A percentile compares a stretch with the other conserved stretches of the same genome.
Evolutionary conservation across 2,329 filamentous ascomycete species (phyloP).

Genomic region (Sordariomycetes sp.): DNA sequence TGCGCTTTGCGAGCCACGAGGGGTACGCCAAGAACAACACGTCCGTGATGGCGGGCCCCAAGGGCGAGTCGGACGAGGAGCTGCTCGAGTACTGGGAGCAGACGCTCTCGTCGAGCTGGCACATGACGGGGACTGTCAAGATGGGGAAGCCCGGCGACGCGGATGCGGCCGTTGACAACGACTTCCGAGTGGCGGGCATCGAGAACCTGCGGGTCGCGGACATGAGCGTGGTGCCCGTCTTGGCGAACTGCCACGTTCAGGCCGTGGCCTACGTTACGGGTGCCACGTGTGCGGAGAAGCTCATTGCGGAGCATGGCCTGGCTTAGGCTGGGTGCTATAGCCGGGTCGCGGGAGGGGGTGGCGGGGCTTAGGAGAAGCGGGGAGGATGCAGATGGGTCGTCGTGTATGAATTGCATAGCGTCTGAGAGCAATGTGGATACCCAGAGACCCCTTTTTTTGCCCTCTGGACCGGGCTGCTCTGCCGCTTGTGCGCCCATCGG

Average conservation of each 20-base stretch:
- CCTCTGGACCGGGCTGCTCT: too few species aligned
- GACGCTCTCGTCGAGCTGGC: constrained; percentile 32
- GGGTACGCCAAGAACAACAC: constrained; percentile 29
- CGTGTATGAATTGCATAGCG: too few species aligned
- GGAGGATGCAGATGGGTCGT: not conserved
- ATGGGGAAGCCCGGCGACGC: constrained; percentile 35
- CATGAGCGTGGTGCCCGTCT: constrained; percentile 12
- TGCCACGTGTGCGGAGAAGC: constrained; percentile 33
- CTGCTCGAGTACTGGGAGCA: constrained; percentile 30
- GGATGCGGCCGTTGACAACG: constrained; percentile 19
- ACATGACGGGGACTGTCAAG: constrained; percentile 40
- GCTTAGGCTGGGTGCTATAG: not conserved
- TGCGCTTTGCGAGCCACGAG: constrained; percentile 26
- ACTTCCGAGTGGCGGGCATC: constrained; percentile 19
- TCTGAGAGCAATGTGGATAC: too few species aligned
- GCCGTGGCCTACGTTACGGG: constrained; percentile 35
- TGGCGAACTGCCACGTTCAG: constrained; percentile 20
- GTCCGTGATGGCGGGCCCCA: constrained; percentile 24
- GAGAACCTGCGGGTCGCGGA: constrained; percentile 17
- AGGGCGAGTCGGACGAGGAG: constrained; percentile 37
- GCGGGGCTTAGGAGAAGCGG: too few species aligned
- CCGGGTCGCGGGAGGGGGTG: not conserved
- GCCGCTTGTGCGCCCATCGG: too few species aligned
- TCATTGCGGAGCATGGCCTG: constrained; percentile 10
- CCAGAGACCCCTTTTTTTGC: too few species aligned